These are phyloP conservation scores for Erodium trifolium DNA, from an alignment of 441 rosid genomes.

Conservation along the genomic window DNA sequence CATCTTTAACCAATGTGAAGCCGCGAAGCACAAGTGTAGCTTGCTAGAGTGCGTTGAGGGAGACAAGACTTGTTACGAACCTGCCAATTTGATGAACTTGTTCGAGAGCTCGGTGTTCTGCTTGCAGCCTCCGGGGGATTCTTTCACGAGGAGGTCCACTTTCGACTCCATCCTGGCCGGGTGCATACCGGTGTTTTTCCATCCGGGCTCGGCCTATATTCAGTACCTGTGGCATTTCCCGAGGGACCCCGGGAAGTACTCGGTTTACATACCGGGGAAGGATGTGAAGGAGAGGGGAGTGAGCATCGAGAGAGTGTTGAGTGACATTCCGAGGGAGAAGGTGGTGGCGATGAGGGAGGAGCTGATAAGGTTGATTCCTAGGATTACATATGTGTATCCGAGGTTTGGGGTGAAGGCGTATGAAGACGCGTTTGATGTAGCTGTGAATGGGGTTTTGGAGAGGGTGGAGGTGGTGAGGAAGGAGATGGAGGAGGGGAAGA, in stretches of 20 bases:
- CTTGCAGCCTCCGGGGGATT: slow-evolving; percentile 78
- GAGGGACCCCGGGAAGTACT: slow-evolving; percentile 41
- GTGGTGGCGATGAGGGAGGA: slow-evolving; percentile 49
- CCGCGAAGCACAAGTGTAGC: slow-evolving; percentile 49
- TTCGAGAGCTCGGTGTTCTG: slow-evolving; percentile 61
- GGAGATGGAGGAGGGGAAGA: slow-evolving; percentile 20
- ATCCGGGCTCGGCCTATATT: slow-evolving; percentile 62
- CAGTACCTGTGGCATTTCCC: slow-evolving; percentile 86
- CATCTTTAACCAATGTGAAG: slow-evolving; percentile 56
- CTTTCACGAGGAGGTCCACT: slow-evolving; percentile 65
- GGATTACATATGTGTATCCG: slow-evolving; percentile 56
- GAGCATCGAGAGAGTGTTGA: slow-evolving; percentile 43
- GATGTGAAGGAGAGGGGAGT: slow-evolving; percentile 41
- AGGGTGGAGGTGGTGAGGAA: slow-evolving; percentile 33
- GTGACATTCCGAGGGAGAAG: slow-evolving; percentile 31
- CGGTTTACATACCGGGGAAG: slow-evolving; percentile 49
- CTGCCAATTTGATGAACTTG: slow-evolving; percentile 41
- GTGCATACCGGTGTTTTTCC: slow-evolving; percentile 92
- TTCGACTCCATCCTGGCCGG: slow-evolving; percentile 77
- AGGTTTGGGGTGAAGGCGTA: slow-evolving; percentile 11
- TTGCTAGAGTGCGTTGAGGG: slow-evolving; percentile 37
- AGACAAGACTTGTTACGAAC: slow-evolving; percentile 38
- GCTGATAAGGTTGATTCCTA: slow-evolving; percentile 54
- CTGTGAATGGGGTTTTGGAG: slow-evolving; percentile 33
- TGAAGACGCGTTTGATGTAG: slow-evolving; percentile 59